Percentiles rank a stretch among this genome's conserved stretches.
Evolutionary conservation across 345 rosid genomes (phyloP).

Genomic region (Salix arbutifolia): DNA sequence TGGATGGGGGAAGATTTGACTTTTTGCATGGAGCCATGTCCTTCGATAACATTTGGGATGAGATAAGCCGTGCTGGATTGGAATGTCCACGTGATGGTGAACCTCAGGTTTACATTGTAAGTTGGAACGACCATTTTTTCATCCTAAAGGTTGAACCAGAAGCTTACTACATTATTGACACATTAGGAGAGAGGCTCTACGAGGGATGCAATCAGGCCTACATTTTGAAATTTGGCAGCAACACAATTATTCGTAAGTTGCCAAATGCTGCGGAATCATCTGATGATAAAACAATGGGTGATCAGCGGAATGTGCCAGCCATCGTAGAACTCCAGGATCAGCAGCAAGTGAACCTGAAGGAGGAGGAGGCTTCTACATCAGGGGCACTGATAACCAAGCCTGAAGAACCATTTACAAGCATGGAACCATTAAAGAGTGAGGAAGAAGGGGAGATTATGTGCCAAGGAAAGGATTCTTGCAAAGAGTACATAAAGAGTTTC

Average conservation of each 20-base stretch:
- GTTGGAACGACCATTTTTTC: constrained; percentile 99
- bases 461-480: constrained; percentile 86
- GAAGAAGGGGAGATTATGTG: constrained; percentile 49
- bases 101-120: constrained; percentile 75
- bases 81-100: constrained; percentile 37
- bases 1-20: constrained; percentile 67
- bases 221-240: constrained; percentile 72
- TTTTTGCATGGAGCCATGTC: constrained; percentile 88
- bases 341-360: constrained; percentile 20
- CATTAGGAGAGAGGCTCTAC: constrained; percentile 90
- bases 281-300: constrained; percentile 45
- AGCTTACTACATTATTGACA: constrained; percentile 88
- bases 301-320: constrained; percentile 25
- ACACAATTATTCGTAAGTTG: constrained; percentile 46
- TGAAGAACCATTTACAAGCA: constrained; percentile 21
- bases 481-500: constrained; percentile 91
- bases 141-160: constrained; percentile 74
- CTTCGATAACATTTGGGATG: constrained; percentile 93
- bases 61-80: constrained; percentile 51
- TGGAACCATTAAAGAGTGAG: constrained; percentile 23
- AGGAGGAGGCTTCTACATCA: constrained; percentile 32
- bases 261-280: constrained; percentile 27
- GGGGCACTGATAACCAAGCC: constrained; percentile 16
- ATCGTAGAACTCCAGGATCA: constrained; percentile 31
- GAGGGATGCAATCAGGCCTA: constrained; percentile 97